These are phyloP conservation scores for Penicillium sp. DNA, from an alignment of 2,329 filamentous ascomycete genomes.

Conservation along the genomic window DNA sequence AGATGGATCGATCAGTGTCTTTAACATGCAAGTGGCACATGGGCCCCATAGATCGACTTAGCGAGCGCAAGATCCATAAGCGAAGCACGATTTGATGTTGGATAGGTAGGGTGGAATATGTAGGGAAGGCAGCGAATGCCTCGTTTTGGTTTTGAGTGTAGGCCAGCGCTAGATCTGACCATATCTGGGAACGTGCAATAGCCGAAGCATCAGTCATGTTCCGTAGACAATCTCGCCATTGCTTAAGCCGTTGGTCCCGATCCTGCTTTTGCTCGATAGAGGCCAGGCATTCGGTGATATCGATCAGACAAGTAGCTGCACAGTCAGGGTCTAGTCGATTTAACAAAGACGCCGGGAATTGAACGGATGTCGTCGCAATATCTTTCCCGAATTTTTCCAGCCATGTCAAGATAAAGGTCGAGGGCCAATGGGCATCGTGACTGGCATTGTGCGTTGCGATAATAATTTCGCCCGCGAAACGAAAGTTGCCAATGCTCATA, in stretches of 20 bases:
- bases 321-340: slow-evolving; percentile 23
- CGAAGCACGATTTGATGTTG: slow-evolving; percentile 34
- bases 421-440: slow-evolving; percentile 22
- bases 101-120: slow-evolving; percentile 4
- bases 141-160: background rate
- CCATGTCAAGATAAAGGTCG: slow-evolving; percentile 29
- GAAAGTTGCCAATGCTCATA: slow-evolving; percentile 18
- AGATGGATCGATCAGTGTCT: slow-evolving; percentile 22
- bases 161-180: slow-evolving; percentile 24
- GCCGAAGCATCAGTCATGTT: slow-evolving; percentile 18
- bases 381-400: slow-evolving; percentile 16
- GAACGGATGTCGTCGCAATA: slow-evolving; percentile 7
- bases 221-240: slow-evolving; percentile 32
- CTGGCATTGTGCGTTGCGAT: slow-evolving; percentile 24
- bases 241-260: slow-evolving; percentile 24
- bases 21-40: slow-evolving; percentile 20
- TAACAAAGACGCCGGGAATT: slow-evolving; percentile 22
- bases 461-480: slow-evolving; percentile 31
- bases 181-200: slow-evolving; percentile 26
- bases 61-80: slow-evolving; percentile 32
- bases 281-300: slow-evolving; percentile 33
- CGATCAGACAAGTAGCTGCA: slow-evolving; percentile 30
- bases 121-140: background rate
- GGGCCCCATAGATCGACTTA: slow-evolving; percentile 25
- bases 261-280: slow-evolving; percentile 16